Base-by-base conservation (phyloP, 257 asterid genomes). In the Solanum sitiens region DNA sequence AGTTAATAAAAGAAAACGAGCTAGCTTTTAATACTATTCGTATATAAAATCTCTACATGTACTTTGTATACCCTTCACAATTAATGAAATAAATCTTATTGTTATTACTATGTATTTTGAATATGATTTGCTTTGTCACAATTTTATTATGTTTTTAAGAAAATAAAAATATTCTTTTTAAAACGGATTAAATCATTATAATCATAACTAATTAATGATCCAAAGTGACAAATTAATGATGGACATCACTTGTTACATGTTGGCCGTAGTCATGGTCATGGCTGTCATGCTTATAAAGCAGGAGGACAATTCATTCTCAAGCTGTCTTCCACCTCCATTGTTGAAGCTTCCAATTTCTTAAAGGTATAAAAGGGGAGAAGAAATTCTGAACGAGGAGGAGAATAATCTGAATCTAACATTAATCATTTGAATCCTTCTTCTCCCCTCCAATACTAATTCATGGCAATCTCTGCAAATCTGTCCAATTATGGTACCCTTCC, bases 401-500 rank as follows among this genome's bases (percentile, higher is more conserved):
- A 47, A 80, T 27, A 30, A 47, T 25, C 44, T 82, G 70, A 82
- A 82, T 82, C 20, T 30, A 77, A 44, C 12, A 42, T 75, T 47
- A 11, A 75, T 75, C 56, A 40, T 5, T 21, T 11, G 56, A 75
- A 40, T 21, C 33, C 83, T 12, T 40, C 83, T 12, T 40, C 59
- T 40, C 33, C 30, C 15, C 71, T n/a, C 71, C 33, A 63, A 59
- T 59, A 59, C 67, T 59, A 21, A 21, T 8, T 59, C 67, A 63
- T 63, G 71, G 71, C 32, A 4, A n/a, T n/a, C 6, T n/a, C 86
- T 80, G 37, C 35, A 72, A 83, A 33, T 84, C 33, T 89, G 79
- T 53, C 93, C 83, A 44, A 85, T 72, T 88, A 91, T 91, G 90
- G 89, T 87, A 76, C 89, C 56, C 80, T 87, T 16, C 88, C 91